These are phyloP conservation scores for Saururus chinensis DNA, from an alignment of 164 flowering plant species.

Conservation along the genomic window DNA sequence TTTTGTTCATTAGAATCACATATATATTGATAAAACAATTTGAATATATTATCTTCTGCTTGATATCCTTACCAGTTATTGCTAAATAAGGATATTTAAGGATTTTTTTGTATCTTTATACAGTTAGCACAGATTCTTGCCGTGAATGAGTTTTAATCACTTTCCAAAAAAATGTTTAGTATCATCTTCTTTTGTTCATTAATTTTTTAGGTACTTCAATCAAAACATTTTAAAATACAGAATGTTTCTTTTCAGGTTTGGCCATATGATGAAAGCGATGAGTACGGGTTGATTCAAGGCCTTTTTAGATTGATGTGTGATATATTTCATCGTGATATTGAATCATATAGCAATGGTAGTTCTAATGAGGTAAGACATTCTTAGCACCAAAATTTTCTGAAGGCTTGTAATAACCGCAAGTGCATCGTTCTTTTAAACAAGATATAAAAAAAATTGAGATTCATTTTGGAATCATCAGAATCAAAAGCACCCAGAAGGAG, in stretches of 20 bases:
- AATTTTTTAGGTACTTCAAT: not conserved
- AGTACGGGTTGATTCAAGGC: conserved; percentile 82
- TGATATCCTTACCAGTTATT: too few species aligned
- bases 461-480: conserved; percentile 25
- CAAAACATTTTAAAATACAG: not conserved
- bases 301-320: conserved; percentile 71
- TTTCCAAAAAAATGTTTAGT: too few species aligned
- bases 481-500: conserved; percentile 37
- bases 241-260: conserved; percentile 45
- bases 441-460: not conserved
- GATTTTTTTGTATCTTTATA: too few species aligned
- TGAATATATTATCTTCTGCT: too few species aligned
- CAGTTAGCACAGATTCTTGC: too few species aligned
- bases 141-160: too few species aligned
- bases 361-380: conserved; percentile 27
- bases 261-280: conserved; percentile 89
- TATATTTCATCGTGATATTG: conserved; percentile 44
- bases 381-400: too few species aligned
- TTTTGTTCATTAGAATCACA: too few species aligned
- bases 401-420: not conserved
- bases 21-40: too few species aligned
- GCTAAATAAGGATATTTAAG: too few species aligned
- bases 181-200: not conserved
- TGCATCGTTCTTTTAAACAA: not conserved
- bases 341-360: conserved; percentile 18